Evolutionary conservation across 192 early-diverging fungal species (phyloP).

Genomic region (Chytriomyces sp.): DNA sequence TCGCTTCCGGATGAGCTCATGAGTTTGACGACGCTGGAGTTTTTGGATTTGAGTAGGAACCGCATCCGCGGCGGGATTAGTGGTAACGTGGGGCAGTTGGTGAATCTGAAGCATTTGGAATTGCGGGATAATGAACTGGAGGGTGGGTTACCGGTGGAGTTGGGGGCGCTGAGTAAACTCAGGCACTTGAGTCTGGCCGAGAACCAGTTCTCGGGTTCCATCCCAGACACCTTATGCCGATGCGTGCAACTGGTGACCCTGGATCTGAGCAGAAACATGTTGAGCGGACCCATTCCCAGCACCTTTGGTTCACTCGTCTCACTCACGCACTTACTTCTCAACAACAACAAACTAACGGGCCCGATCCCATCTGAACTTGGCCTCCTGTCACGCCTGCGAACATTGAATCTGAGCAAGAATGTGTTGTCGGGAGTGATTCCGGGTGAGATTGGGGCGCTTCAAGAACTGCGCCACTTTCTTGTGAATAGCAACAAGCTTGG

Average conservation of each 20-base stretch:
- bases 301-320: neutral
- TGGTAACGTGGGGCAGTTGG: neutral
- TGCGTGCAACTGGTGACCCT: neutral
- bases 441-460: neutral
- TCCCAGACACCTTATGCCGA: neutral
- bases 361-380: neutral
- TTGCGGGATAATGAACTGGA: neutral
- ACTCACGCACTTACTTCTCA: neutral
- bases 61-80: neutral
- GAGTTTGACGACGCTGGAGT: neutral
- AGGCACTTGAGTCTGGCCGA: neutral
- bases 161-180: neutral
- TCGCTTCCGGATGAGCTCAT: neutral
- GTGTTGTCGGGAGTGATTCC: constrained; percentile 6
- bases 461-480: neutral
- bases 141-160: neutral
- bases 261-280: neutral
- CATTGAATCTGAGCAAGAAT: neutral
- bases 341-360: constrained; percentile 5
- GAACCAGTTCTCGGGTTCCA: constrained; percentile 6
- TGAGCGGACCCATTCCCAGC: constrained; percentile 12
- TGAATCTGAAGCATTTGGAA: neutral
- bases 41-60: neutral
- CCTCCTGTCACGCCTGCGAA: neutral
- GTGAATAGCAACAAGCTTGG: neutral